Evolutionary conservation across 305 asterid genomes (phyloP).

Genomic region (Plantago lanceolata): DNA sequence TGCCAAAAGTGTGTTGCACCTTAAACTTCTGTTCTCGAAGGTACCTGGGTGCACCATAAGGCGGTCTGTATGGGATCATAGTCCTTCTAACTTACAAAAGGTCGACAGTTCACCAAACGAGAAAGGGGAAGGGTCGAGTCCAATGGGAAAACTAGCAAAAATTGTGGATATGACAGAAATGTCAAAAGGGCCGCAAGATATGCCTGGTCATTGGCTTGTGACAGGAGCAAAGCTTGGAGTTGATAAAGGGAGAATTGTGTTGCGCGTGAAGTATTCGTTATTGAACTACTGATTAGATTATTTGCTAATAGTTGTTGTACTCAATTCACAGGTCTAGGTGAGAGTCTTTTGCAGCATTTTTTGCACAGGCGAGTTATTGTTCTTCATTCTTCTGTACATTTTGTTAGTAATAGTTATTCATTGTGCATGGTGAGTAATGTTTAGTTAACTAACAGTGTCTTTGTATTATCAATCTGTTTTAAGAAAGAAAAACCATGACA

Average conservation of each 20-base stretch:
- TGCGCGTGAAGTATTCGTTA: conserved; percentile 82
- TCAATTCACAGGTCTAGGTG: conserved; percentile 24
- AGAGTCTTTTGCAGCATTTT: conserved; percentile 25
- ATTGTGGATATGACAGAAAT: conserved; percentile 91
- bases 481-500: neutral
- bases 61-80: conserved; percentile 98
- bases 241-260: conserved; percentile 75
- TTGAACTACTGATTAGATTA: conserved; percentile 63
- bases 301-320: conserved; percentile 21
- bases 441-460: conserved; percentile 8
- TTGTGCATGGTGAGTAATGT: conserved; percentile 28
- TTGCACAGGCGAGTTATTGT: conserved; percentile 32
- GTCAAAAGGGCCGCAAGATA: conserved; percentile 94
- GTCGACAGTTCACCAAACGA: conserved; percentile 62
- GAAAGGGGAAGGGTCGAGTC: conserved; percentile 56
- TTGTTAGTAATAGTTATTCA: conserved; percentile 34
- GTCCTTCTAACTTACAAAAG: conserved; percentile 62
- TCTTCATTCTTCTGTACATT: conserved; percentile 43
- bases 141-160: conserved; percentile 65
- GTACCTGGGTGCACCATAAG: conserved; percentile 98
- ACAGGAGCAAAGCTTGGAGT: conserved; percentile 99
- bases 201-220: conserved; percentile 96
- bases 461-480: neutral
- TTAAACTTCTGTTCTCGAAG: conserved; percentile 85
- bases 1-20: conserved; percentile 78